Percentiles rank a stretch among this genome's conserved stretches.
Evolutionary conservation across 768 basidiomycete genomes (phyloP).

Genomic region (Pleurotus salmoneostramineus): DNA sequence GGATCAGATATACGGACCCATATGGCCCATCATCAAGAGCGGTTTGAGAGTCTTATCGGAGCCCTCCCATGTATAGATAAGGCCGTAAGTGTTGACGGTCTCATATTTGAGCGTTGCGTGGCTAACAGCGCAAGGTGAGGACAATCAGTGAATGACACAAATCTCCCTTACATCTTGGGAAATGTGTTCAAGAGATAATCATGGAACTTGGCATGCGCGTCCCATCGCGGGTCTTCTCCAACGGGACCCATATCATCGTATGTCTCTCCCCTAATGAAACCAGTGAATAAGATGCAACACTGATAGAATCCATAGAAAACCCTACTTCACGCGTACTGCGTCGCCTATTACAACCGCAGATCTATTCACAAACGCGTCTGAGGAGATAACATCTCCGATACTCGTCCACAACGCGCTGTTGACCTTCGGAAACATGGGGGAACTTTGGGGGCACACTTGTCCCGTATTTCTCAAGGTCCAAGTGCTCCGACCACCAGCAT

Average conservation of each 20-base stretch:
- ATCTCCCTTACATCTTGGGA: conserved; percentile 66
- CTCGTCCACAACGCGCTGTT: conserved; percentile 33
- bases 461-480: not conserved
- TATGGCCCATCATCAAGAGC: conserved; percentile 60
- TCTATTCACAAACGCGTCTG: conserved; percentile 30
- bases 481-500: too few species aligned
- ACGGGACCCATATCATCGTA: conserved; percentile 46
- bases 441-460: conserved; percentile 30
- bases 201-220: conserved; percentile 49
- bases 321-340: conserved; percentile 41
- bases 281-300: not conserved
- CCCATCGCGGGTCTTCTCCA: conserved; percentile 50
- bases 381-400: conserved; percentile 25
- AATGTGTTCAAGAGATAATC: conserved; percentile 46
- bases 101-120: conserved; percentile 54
- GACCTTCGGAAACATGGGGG: conserved; percentile 33
- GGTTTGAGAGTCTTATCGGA: conserved; percentile 60
- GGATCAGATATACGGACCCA: conserved; percentile 35
- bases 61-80: conserved; percentile 74
- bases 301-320: conserved; percentile 9
- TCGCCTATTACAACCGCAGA: conserved; percentile 43
- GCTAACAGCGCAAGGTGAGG: conserved; percentile 24
- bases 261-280: conserved; percentile 40
- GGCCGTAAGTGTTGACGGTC: conserved; percentile 72
- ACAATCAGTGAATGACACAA: too few species aligned